Base-by-base conservation (phyloP, 73 alveolate genomes). In the Paramecium pentaurelia region DNA sequence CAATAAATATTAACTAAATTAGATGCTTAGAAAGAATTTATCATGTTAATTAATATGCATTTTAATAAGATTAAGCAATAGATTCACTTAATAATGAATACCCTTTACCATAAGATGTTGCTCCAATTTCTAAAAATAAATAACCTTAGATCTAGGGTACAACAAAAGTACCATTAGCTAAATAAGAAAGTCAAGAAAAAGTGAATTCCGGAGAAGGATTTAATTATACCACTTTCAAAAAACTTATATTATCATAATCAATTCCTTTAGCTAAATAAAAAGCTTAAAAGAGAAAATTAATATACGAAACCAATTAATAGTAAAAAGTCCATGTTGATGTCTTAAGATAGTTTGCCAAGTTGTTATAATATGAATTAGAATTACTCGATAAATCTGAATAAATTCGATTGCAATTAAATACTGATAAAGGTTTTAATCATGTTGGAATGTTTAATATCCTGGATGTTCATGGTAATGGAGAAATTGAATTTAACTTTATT, bases 161-260 rank as follows among this genome's bases (percentile, higher is more conserved):
- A 30, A 22, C 77, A 11, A 60, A 71, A 32, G 64, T 71, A 11
- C 51, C 58, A 27, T 71, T 34, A 34, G 42, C 16, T 8, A 27
- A 34, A 27, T 71, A 34, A 71, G 60, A 30, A 18, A 71, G 30
- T 37, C 30, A 9, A 20, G 77, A 60, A 30, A 30, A 30, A 30
- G 86, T 71, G 20, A 30, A 71, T 34, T 71, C 51, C 6, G 86
- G 58, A 71, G 86, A 71, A 16, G 86, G 86, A 71, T 71, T 71
- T 20, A 71, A 71, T 34, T 71, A 71, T 28, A 3, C 30, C 6
- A 71, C 86, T 27, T 71, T 71, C 42, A 18, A 34, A 18, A 71
- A 71, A 8, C 34, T 71, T 30, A 34, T 71, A 11, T 11, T 71
- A 27, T 71, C 86, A 0, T 30, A 71, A 12, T 71, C 86, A 4